phyloP scores from a whole-genome alignment of 495 filamentous ascomycete genomes.

The Xylaria intraflava region DNA sequence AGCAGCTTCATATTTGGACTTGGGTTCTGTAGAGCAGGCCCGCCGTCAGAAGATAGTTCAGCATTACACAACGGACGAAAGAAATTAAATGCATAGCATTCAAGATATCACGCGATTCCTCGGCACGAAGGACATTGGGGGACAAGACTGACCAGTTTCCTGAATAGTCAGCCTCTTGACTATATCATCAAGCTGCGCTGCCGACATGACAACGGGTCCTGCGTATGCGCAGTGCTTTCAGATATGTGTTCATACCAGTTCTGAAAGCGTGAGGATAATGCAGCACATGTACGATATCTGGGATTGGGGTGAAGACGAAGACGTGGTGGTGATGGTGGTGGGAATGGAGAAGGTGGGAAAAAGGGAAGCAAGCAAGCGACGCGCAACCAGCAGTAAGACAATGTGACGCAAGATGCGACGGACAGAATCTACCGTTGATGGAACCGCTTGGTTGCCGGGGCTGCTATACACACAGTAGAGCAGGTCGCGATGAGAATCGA shows the following conservation, averaged over 20 bases:
- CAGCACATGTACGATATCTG: neutral
- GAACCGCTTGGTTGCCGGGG: neutral
- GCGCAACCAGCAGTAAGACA: neutral
- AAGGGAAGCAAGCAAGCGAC: neutral
- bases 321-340: neutral
- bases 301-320: neutral
- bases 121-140: neutral
- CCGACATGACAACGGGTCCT: slow-evolving; percentile 43
- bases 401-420: neutral
- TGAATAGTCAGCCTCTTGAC: slow-evolving; percentile 45
- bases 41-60: neutral
- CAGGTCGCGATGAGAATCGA: neutral
- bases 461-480: neutral
- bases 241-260: slow-evolving; percentile 1
- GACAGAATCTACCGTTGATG: neutral
- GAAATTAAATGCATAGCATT: neutral
- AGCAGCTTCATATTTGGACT: slow-evolving; percentile 67
- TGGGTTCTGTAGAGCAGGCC: slow-evolving; percentile 51
- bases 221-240: slow-evolving; percentile 17
- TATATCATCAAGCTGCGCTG: slow-evolving; percentile 45
- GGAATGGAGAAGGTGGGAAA: neutral
- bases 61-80: no score
- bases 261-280: neutral
- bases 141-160: slow-evolving; percentile 40
- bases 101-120: neutral